Conservation (phyloP, 306 rosid species). For the Hippophae gyantsensis region DNA sequence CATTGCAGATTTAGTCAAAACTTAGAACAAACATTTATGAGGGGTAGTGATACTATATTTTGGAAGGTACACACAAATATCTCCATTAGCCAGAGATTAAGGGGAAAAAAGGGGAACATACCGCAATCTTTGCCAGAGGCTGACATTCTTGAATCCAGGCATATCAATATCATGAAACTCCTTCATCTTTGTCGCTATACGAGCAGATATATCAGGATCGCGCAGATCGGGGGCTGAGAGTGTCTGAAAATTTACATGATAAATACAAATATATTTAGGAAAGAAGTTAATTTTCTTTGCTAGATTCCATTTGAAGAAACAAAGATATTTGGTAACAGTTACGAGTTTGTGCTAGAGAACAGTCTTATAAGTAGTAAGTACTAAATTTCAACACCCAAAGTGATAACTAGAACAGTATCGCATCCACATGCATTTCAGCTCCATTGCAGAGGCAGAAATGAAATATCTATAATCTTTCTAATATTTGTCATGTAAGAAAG, state of each 20-base stretch:
- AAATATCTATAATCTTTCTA: no score
- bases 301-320: no score
- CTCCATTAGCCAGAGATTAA: not conserved
- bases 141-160: slow-evolving; percentile 55
- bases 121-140: slow-evolving; percentile 66
- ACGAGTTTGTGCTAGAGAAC: no score
- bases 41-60: slow-evolving; percentile 3
- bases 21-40: not conserved
- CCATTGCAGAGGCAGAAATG: no score
- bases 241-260: slow-evolving; percentile 42
- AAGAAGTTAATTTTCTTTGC: no score
- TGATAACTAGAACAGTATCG: no score
- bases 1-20: slow-evolving; percentile 10
- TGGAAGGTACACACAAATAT: slow-evolving; percentile 1
- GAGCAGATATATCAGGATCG: slow-evolving; percentile 53
- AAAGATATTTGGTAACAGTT: no score
- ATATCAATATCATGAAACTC: slow-evolving; percentile 68
- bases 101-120: slow-evolving; percentile 20
- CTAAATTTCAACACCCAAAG: no score
- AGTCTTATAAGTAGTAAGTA: no score
- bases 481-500: no score
- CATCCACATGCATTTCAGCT: no score
- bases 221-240: slow-evolving; percentile 69
- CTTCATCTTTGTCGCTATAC: slow-evolving; percentile 67
- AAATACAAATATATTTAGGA: not conserved